Evolutionary conservation across 2,329 filamentous ascomycete species (phyloP), one percentile per base, ranked within the genome.

Genomic region (Beauveria medogensis): DNA sequence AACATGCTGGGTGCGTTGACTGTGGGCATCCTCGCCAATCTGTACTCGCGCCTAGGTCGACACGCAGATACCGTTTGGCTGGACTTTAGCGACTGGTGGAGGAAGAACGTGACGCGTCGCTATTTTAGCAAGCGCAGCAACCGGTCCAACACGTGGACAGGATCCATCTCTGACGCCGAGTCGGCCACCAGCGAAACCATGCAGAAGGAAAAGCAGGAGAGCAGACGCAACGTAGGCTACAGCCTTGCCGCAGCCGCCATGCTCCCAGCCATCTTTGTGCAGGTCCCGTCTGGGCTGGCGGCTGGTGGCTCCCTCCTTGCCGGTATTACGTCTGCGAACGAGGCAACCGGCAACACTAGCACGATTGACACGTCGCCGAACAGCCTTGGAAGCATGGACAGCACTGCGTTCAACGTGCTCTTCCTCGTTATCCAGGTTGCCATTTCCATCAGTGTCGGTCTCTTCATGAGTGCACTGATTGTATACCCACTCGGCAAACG

Each of bases 161-260:
- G 68, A 0, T 69, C 70, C 0, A 52, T 68, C 30, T 64, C 66
- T 1, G 74, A 76, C 37, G 66, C 70, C 18, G 74, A 76, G 28
- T 71, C 73, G 2, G 67, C 68, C 3, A 67, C 70, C 0, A 65
- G 41, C 1, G 65, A 67, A 0, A 37, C 67, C 26, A 62, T 64
- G 4, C 63, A 63, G 14, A 66, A 69, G 54, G 68, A 67, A 46
- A 62, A 67, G 20, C 65, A 65, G 55, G 51, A 69, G 62, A 68
- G 73, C 64, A 68, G 74, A n/a, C 72, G 79, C 7, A 73, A 77
- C 7, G 75, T 85, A 6, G 85, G 88, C 14, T 91, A 92, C 70
- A 89, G 89, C 1, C 82, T 96, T 2, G 92, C 92, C 0, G 91
- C 91, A 0, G 90, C 91, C 0, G 88, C 90, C 1, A 90, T 96